A percentile compares a stretch with the other conserved stretches of the same genome.
Evolutionary conservation across 139 green algal genomes (phyloP).

Genomic region (Chlorella sp.): DNA sequence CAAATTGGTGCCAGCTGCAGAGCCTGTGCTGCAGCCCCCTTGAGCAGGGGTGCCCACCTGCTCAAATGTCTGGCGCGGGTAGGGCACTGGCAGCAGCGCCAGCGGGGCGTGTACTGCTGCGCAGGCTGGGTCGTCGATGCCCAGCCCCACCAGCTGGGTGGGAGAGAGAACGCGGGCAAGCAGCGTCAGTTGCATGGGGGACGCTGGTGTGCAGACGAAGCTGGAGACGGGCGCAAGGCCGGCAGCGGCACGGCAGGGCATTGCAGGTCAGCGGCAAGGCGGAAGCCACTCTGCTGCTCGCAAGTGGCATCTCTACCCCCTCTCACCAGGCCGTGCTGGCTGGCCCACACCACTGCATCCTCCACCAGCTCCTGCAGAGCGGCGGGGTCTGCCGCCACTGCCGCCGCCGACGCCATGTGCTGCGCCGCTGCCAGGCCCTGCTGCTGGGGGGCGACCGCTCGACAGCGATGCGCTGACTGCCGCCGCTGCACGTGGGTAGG

Average conservation of each 20-base stretch:
- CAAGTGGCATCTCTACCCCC: too few species aligned
- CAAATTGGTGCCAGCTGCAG: too few species aligned
- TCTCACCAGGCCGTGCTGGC: slow-evolving; percentile 83
- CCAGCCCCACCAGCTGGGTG: slow-evolving; percentile 49
- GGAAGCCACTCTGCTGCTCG: too few species aligned
- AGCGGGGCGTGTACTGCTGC: slow-evolving; percentile 86
- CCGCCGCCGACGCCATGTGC: slow-evolving; percentile 15
- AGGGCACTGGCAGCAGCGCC: slow-evolving; percentile 82
- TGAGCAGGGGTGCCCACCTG: too few species aligned
- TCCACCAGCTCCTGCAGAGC: slow-evolving; percentile 54
- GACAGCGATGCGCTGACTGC: too few species aligned
- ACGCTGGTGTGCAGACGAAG: not conserved
- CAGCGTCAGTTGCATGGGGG: too few species aligned
- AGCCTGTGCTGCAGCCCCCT: too few species aligned
- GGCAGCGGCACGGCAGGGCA: too few species aligned
- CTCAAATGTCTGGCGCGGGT: slow-evolving; percentile 64
- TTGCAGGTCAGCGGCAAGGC: not conserved
- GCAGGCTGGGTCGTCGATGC: slow-evolving; percentile 15
- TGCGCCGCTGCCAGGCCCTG: not conserved
- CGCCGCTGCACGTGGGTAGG: too few species aligned
- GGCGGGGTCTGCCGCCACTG: not conserved
- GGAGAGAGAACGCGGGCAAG: not conserved
- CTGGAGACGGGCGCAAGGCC: too few species aligned
- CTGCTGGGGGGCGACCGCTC: not conserved
- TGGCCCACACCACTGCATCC: slow-evolving; percentile 83